phyloP scores from a whole-genome alignment of 1,284 basidiomycete species.

The Ustilago xerochloae region DNA sequence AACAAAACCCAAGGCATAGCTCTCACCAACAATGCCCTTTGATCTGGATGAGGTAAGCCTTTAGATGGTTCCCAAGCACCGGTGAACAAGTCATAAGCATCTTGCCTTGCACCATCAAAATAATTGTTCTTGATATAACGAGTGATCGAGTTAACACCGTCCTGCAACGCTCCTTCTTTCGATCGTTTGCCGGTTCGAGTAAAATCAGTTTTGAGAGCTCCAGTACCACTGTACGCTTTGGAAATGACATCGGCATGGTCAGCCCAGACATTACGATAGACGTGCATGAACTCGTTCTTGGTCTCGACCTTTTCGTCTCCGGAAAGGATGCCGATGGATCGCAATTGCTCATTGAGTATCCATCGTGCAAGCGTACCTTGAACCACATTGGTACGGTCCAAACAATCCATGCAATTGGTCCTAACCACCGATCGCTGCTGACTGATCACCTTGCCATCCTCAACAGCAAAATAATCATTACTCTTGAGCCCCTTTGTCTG shows the following conservation, averaged over 20 bases:
- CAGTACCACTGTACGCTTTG: conserved; percentile 91
- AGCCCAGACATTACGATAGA: conserved; percentile 97
- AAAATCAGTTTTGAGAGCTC: conserved; percentile 96
- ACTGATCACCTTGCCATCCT: conserved; percentile 43
- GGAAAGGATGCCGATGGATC: conserved; percentile 68
- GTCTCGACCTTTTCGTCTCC: conserved; percentile 57
- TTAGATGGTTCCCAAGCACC: conserved; percentile 81
- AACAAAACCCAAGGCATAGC: conserved; percentile 84
- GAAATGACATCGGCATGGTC: conserved; percentile 94
- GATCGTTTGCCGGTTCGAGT: conserved; percentile 86
- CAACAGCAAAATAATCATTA: conserved; percentile 51
- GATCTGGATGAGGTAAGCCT: conserved; percentile 79
- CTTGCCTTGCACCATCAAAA: conserved; percentile 90
- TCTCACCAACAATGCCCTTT: conserved; percentile 81
- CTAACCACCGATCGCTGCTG: conserved; percentile 70
- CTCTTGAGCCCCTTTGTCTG: conserved; percentile 76
- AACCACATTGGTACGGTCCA: conserved; percentile 91
- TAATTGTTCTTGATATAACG: conserved; percentile 97
- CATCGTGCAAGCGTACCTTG: conserved; percentile 72
- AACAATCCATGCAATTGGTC: conserved; percentile 83
- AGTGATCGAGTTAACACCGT: conserved; percentile 85
- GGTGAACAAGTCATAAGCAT: conserved; percentile 81
- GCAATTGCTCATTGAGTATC: conserved; percentile 77
- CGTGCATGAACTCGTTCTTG: conserved; percentile 71
- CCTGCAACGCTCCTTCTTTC: conserved; percentile 82